These are phyloP conservation scores for Boletus fagicola DNA, from an alignment of 768 basidiomycete species.

Conservation along the genomic window DNA sequence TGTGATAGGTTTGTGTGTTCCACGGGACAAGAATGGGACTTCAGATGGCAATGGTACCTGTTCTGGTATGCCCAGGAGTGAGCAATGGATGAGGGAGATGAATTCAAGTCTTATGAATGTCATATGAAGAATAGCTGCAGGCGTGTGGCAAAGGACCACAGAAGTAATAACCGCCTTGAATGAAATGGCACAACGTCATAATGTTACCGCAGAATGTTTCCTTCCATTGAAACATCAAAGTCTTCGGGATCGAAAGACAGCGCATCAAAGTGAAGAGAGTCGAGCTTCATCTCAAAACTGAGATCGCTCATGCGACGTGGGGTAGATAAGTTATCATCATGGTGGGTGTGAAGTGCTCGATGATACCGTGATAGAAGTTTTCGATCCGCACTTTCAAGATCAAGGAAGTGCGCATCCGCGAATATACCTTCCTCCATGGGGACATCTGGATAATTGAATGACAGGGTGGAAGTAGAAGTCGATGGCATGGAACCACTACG, in stretches of 20 bases:
- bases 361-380: constrained; percentile 7
- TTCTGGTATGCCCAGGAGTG: not conserved
- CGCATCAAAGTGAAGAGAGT: constrained; percentile 71
- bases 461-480: constrained; percentile 10
- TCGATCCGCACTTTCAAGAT: constrained; percentile 22
- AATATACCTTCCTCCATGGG: constrained; percentile 19
- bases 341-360: constrained; percentile 1
- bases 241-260: constrained; percentile 64
- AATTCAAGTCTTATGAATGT: constrained; percentile 11
- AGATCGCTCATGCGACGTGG: constrained; percentile 34
- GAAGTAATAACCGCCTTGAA: not conserved
- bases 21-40: not conserved
- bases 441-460: constrained; percentile 18
- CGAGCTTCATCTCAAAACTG: constrained; percentile 64
- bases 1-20: constrained; percentile 3
- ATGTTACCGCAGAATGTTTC: constrained; percentile 14
- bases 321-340: not conserved
- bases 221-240: constrained; percentile 38
- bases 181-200: not conserved
- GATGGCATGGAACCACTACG: constrained; percentile 3
- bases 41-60: not conserved
- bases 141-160: not conserved
- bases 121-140: not conserved
- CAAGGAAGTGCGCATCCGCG: constrained; percentile 16
- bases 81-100: constrained; percentile 1